Conservation (phyloP, 306 rosid species). For the Quercus cerris region DNA sequence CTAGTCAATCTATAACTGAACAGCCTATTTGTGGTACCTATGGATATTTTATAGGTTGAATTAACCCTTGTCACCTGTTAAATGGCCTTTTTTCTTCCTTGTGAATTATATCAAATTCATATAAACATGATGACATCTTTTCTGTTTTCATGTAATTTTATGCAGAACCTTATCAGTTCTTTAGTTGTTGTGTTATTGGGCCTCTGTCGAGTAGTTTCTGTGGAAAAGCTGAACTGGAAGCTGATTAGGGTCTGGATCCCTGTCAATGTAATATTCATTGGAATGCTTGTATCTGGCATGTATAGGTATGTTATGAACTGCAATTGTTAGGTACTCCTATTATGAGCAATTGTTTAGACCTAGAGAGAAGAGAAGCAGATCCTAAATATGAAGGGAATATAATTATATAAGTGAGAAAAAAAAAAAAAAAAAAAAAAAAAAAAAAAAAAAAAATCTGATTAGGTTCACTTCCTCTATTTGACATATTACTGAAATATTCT, state of each 20-base stretch:
- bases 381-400: slow-evolving; percentile 6
- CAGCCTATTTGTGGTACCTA: neutral
- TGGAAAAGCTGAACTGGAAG: slow-evolving; percentile 78
- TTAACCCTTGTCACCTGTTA: neutral
- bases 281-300: slow-evolving; percentile 94
- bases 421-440: neutral
- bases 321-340: neutral
- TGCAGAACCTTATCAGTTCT: slow-evolving; percentile 78
- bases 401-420: neutral
- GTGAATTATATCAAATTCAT: neutral
- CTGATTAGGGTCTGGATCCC: slow-evolving; percentile 84
- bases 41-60: neutral
- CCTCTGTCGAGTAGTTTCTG: slow-evolving; percentile 46
- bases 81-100: neutral
- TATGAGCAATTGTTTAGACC: neutral
- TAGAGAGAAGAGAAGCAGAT: neutral
- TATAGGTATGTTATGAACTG: slow-evolving; percentile 52
- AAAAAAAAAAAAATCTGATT: neutral
- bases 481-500: neutral
- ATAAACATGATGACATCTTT: neutral
- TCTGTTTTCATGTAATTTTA: slow-evolving; percentile 17
- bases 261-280: slow-evolving; percentile 80
- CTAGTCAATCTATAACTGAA: neutral
- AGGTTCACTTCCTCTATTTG: neutral
- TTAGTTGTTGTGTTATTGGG: slow-evolving; percentile 62